A percentile compares a stretch with the other conserved stretches of the same genome.
These are phyloP conservation scores for Aspergillus funiculosus DNA, from an alignment of 495 filamentous ascomycete species.

Conservation along the genomic window DNA sequence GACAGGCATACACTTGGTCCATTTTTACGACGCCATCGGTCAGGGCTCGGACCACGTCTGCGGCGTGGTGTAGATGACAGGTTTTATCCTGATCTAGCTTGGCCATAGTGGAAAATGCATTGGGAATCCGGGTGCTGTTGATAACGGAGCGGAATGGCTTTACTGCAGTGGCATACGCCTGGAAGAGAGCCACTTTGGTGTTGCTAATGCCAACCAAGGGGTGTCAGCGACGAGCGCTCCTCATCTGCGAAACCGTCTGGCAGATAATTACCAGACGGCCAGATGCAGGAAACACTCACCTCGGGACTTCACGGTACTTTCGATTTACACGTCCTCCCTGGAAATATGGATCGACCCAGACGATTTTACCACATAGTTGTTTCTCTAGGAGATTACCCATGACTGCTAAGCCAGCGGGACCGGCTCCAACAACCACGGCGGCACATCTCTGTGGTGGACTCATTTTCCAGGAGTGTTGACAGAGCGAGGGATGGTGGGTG, in stretches of 20 bases:
- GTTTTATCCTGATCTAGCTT: slow-evolving; percentile 49
- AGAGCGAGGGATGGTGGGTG: not conserved
- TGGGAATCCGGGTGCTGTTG: slow-evolving; percentile 41
- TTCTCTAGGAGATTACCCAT: slow-evolving; percentile 52
- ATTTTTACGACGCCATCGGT: slow-evolving; percentile 45
- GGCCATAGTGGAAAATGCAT: slow-evolving; percentile 47
- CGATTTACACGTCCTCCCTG: slow-evolving; percentile 47
- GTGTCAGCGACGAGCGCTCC: slow-evolving; percentile 14
- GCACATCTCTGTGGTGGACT: slow-evolving; percentile 34
- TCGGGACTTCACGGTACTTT: slow-evolving; percentile 53
- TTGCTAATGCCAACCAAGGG: slow-evolving; percentile 24
- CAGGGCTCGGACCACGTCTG: slow-evolving; percentile 47
- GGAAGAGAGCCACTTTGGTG: slow-evolving; percentile 50
- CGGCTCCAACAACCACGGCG: slow-evolving; percentile 53
- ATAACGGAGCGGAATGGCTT: slow-evolving; percentile 46
- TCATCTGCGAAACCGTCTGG: slow-evolving; percentile 3
- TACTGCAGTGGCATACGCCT: slow-evolving; percentile 44
- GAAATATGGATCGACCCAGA: slow-evolving; percentile 52
- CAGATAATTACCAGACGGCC: slow-evolving; percentile 2
- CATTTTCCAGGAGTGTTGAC: slow-evolving; percentile 19
- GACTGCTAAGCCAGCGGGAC: slow-evolving; percentile 52
- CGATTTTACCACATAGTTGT: slow-evolving; percentile 39
- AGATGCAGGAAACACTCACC: slow-evolving; percentile 29
- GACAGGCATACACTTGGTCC: slow-evolving; percentile 38
- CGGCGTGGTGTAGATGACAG: slow-evolving; percentile 49